These are phyloP conservation scores for Crucibulum laeve DNA, from an alignment of 768 basidiomycete genomes.

Conservation along the genomic window DNA sequence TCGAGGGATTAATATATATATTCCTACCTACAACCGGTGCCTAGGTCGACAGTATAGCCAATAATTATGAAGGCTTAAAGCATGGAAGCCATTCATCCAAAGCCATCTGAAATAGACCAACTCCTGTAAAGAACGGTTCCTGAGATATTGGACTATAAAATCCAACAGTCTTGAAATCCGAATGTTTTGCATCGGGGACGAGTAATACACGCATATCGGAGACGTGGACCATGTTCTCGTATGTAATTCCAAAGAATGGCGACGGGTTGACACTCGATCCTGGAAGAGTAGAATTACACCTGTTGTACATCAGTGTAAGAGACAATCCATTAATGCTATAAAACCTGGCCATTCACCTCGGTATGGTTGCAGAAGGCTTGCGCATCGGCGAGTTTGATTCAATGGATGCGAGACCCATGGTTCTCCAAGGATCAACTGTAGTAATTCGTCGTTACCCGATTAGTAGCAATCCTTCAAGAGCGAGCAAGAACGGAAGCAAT, in stretches of 20 bases:
- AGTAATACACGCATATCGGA: constrained; percentile 44
- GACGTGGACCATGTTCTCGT: constrained; percentile 45
- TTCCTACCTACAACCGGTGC: no score
- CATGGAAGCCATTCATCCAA: constrained; percentile 47
- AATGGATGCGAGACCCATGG: constrained; percentile 46
- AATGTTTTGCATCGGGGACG: constrained; percentile 42
- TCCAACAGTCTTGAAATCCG: constrained; percentile 42
- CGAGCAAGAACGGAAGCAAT: not conserved
- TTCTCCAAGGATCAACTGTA: constrained; percentile 48
- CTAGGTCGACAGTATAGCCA: no score
- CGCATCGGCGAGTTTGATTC: constrained; percentile 41
- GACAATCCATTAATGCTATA: not conserved
- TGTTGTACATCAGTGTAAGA: constrained; percentile 7
- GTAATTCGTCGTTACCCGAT: no score
- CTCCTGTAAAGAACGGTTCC: constrained; percentile 41
- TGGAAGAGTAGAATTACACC: constrained; percentile 32
- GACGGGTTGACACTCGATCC: constrained; percentile 6
- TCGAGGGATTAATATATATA: not conserved
- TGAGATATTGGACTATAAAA: constrained; percentile 45
- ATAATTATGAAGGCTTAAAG: constrained; percentile 13
- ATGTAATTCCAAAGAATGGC: constrained; percentile 42
- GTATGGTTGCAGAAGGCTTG: constrained; percentile 29
- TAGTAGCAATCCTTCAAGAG: not conserved
- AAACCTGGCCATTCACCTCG: constrained; percentile 22
- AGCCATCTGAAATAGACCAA: constrained; percentile 40